Base-by-base conservation (phyloP, 2,329 filamentous ascomycete genomes). In the Pseudogymnoascus sp. region DNA sequence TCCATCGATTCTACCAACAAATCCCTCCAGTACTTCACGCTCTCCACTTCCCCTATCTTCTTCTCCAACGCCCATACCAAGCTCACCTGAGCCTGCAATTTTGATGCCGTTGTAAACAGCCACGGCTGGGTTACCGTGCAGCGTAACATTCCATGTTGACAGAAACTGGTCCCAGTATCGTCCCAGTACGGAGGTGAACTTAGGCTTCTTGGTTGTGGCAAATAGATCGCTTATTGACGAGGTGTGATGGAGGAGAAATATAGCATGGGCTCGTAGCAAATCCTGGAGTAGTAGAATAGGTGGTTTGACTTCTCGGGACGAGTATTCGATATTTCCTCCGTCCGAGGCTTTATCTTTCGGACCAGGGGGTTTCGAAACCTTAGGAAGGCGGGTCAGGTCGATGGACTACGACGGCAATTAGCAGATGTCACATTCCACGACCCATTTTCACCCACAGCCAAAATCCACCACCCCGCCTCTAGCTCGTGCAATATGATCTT, bases 11-110 rank as follows among this genome's bases (percentile, higher is more conserved):
- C 90, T 81, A 8, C 81, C 82, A 1, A 91, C 85, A 65, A 96
- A 85, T n/a, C 91, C 91, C 74, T 97, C 93, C 1, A 99, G 79
- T 0, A 97, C 93, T 69, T 95, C 93, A 69, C 93, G 82, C 77
- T 97, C 93, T 33, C 92, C 92, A 72, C 93, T 97, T 4, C 93
- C 93, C 73, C 92, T 88, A 62, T 97, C 91, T 76, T 97, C 94
- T 73, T 97, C 94, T 15, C 94, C 94, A 1, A 97, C 94, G 0
- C 94, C 94, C 51, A 97, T 84, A 13, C 94, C 94, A 27, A 97
- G 83, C 75, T 97, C 93, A 15, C 94, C 93, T 35, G 91, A 92
- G 5, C 89, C 90, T 10, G 92, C 91, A 33, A 99, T 80, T 74
- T 96, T 96, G 71, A 96, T 85, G 5, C 90, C 92, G 9, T 88